A percentile compares a stretch with the other conserved stretches of the same genome.
These are phyloP conservation scores for Benincasa hispida DNA, from an alignment of 306 rosid species.

Conservation along the genomic window DNA sequence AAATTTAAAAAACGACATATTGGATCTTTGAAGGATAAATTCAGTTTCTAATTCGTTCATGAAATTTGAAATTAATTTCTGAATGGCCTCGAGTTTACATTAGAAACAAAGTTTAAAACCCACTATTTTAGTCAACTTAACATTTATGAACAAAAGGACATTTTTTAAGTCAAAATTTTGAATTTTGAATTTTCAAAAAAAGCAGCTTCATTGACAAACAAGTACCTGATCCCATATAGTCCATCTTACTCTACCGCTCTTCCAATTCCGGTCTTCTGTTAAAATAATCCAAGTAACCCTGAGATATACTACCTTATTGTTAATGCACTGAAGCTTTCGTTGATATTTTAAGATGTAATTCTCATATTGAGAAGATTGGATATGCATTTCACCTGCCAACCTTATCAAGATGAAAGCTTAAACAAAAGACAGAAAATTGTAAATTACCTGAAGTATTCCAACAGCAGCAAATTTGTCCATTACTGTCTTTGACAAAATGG, in stretches of 20 bases:
- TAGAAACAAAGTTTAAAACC: neutral
- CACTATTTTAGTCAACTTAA: neutral
- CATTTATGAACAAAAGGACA: neutral
- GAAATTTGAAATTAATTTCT: neutral
- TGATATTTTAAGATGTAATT: neutral
- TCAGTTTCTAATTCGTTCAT: neutral
- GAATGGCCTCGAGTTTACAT: neutral
- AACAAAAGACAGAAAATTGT: neutral
- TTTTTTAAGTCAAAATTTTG: neutral
- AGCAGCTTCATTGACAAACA: neutral
- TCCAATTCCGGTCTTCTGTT: constrained; percentile 34
- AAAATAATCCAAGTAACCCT: constrained; percentile 75
- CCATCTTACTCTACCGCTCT: constrained; percentile 15
- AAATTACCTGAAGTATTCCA: constrained; percentile 73
- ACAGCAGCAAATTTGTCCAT: constrained; percentile 88
- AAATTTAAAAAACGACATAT: neutral
- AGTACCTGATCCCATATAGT: constrained; percentile 1
- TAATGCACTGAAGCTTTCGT: neutral
- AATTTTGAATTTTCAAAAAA: neutral
- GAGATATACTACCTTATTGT: neutral
- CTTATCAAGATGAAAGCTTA: neutral
- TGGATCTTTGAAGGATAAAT: neutral
- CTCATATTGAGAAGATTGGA: neutral
- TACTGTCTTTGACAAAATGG: constrained; percentile 39
- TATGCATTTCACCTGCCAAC: neutral